Evolutionary conservation across 768 basidiomycete genomes (phyloP), one percentile per base, ranked within the genome.

Genomic region (Pseudohyphozyma bogoriensis): DNA sequence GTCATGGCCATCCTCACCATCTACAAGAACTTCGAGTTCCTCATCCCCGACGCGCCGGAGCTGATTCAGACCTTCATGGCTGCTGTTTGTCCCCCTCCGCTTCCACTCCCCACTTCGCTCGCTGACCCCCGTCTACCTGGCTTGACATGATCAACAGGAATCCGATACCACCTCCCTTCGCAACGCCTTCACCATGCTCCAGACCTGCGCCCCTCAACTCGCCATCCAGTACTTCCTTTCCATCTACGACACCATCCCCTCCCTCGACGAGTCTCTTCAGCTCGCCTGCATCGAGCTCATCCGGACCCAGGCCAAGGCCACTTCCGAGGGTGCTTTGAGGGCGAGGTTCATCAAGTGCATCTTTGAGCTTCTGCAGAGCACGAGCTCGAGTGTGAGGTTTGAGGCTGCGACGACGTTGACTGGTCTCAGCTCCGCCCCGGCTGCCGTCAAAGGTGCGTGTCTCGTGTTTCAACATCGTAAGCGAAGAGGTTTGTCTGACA

Each of bases 381-480:
- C 86, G 0, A 92, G 89, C 10, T 86, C 91, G 72, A 87, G 89
- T 7, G 93, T 96, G 61, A 95, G 93, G 73, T 97, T 97, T 70
- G 95, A 97, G 71, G 93, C 93, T 26, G 93, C 95, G 2, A 90
- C 86, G 6, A 93, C 89, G 4, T 80, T 97, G 44, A 97, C 95
- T 1, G 84, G 86, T 4, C 79, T 97, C 36, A 96, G 93, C 0
- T 89, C 93, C 74, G 93, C 93, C 73, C 85, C 91, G 18, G 88
- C 90, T 24, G 95, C 95, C 12, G 82, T 97, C 62, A 97, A 96
- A 80, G 90, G 90, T 89, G 37, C 28, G 75, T 65, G 55, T 24
- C 15, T n/a, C n/a, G n/a, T n/a, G n/a, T n/a, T n/a, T n/a, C n/a
- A n/a, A n/a, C n/a, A n/a, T n/a, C n/a, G n/a, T n/a, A 42, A 37